These are phyloP conservation scores for Lignosus rhinocerotis DNA, from an alignment of 1,284 basidiomycete genomes.

Conservation along the genomic window DNA sequence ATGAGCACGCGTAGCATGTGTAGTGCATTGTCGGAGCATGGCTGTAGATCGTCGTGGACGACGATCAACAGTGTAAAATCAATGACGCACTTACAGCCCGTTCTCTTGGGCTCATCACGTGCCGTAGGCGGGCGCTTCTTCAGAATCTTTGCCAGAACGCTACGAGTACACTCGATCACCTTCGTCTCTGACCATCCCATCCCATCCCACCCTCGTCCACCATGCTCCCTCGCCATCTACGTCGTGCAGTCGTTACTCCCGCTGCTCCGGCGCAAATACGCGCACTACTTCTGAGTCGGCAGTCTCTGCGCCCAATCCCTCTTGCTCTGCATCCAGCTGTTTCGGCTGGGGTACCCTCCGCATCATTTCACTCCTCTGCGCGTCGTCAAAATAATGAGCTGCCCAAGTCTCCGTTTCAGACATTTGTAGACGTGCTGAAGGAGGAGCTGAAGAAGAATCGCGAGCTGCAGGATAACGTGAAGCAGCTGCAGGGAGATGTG, in stretches of 20 bases:
- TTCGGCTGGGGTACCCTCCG: constrained; percentile 21
- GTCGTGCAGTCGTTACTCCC: constrained; percentile 27
- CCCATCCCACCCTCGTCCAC: background rate
- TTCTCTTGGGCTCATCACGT: background rate
- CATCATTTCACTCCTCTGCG: constrained; percentile 70
- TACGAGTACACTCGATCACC: constrained; percentile 12
- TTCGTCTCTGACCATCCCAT: background rate
- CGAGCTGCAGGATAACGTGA: constrained; percentile 94
- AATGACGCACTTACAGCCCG: background rate
- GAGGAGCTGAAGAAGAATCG: constrained; percentile 94
- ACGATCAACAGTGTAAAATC: background rate
- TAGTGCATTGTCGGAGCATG: constrained; percentile 8
- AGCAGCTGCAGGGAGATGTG: constrained; percentile 96
- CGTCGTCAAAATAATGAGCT: constrained; percentile 61
- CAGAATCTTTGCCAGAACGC: constrained; percentile 20
- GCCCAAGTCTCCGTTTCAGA: constrained; percentile 92
- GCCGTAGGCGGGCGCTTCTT: background rate
- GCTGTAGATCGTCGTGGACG: background rate
- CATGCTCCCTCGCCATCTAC: constrained; percentile 35
- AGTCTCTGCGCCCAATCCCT: constrained; percentile 18
- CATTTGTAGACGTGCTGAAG: constrained; percentile 91
- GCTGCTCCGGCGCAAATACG: constrained; percentile 31
- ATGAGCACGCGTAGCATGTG: background rate
- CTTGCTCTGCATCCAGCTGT: constrained; percentile 22
- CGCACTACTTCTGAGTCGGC: constrained; percentile 23